Evolutionary conservation across 2,329 filamentous ascomycete genomes (phyloP).

Genomic region (Onygenales sp.): DNA sequence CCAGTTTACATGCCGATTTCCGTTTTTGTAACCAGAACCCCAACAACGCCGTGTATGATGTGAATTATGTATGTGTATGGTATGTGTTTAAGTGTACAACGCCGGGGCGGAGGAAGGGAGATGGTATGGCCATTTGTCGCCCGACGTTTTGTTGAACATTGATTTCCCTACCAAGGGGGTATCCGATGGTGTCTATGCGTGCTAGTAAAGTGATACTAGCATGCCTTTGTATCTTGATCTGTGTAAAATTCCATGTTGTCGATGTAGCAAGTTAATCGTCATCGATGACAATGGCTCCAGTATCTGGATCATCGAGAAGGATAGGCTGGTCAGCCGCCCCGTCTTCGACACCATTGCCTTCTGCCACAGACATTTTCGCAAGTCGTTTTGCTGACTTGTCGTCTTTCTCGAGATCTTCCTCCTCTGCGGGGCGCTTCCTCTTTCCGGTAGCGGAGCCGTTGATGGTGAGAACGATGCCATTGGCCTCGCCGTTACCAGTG

Average conservation of each 20-base stretch:
- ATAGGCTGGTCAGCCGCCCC: conserved; percentile 20
- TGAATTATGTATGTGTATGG: neutral
- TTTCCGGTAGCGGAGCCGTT: conserved; percentile 17
- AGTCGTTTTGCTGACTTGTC: conserved; percentile 35
- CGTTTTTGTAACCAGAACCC: too few species aligned
- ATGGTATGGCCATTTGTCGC: neutral
- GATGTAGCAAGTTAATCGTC: conserved; percentile 22
- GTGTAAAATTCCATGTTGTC: neutral
- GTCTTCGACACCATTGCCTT: conserved; percentile 25
- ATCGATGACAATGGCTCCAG: conserved; percentile 58
- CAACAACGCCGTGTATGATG: neutral
- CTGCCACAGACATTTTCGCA: conserved; percentile 25
- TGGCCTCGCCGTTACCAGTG: conserved; percentile 15
- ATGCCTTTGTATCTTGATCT: neutral
- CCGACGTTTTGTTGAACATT: too few species aligned
- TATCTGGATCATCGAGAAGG: conserved; percentile 42
- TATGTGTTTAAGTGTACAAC: neutral
- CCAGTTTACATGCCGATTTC: neutral
- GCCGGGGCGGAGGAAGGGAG: neutral
- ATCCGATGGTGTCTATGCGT: too few species aligned
- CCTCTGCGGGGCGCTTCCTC: conserved; percentile 38
- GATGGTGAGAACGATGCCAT: conserved; percentile 12
- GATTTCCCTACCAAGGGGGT: too few species aligned
- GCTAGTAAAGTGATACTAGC: neutral
- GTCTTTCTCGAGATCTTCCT: conserved; percentile 25